Evolutionary conservation across 139 green algal species (phyloP).

Genomic region (Micractinium sp.): DNA sequence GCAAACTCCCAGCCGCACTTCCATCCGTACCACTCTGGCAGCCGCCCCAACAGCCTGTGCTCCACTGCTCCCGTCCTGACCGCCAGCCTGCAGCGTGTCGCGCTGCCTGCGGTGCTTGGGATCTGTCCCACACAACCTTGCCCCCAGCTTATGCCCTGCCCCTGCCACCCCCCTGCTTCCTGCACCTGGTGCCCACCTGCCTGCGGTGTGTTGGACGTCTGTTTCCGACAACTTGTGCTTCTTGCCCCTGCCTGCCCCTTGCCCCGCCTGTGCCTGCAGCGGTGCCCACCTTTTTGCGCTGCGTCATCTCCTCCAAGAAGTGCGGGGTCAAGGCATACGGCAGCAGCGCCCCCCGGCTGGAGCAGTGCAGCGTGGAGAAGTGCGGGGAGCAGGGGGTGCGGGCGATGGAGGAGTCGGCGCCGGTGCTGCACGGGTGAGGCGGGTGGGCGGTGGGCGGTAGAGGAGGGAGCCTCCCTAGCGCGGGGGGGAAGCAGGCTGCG

Average conservation of each 20-base stretch:
- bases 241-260: neutral
- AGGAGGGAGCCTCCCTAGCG: too few species aligned
- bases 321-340: constrained; percentile 50
- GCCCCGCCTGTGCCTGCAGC: neutral
- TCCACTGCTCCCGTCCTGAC: too few species aligned
- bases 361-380: constrained; percentile 55
- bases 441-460: neutral
- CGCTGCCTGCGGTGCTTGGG: too few species aligned
- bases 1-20: too few species aligned
- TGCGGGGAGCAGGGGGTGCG: constrained; percentile 54
- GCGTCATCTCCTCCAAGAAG: constrained; percentile 55
- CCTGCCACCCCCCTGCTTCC: neutral
- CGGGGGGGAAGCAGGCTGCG: too few species aligned
- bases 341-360: constrained; percentile 6
- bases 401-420: constrained; percentile 32
- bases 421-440: constrained; percentile 16
- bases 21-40: too few species aligned
- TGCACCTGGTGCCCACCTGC: neutral
- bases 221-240: too few species aligned
- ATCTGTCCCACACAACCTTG: too few species aligned
- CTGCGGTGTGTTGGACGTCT: too few species aligned
- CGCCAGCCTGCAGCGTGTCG: too few species aligned
- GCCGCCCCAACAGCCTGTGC: too few species aligned
- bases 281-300: constrained; percentile 53
- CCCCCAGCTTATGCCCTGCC: too few species aligned